These are phyloP conservation scores for Rhizopus microsporus DNA, from an alignment of 371 early-diverging fungal genomes.

Conservation along the genomic window DNA sequence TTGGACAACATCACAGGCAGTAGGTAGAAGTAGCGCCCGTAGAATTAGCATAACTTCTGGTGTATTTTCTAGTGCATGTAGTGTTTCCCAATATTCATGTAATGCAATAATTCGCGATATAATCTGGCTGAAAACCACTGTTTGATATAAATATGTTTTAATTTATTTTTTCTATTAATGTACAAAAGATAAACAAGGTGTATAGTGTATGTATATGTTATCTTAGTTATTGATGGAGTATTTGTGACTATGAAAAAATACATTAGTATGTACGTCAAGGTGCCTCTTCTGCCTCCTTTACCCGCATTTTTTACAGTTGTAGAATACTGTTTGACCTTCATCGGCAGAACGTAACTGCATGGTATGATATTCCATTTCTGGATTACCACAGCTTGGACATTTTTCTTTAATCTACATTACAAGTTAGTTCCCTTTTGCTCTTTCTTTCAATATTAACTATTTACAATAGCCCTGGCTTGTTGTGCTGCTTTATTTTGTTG, in stretches of 20 bases:
- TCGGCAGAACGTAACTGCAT: conserved; percentile 99
- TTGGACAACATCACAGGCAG: too few species aligned
- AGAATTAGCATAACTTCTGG: too few species aligned
- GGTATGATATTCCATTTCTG: conserved; percentile 98
- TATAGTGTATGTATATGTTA: background rate
- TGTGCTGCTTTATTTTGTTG: conserved; percentile 58
- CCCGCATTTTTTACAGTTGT: conserved; percentile 97
- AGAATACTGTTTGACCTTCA: conserved; percentile 99
- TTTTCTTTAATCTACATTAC: conserved; percentile 65
- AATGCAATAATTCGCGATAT: too few species aligned
- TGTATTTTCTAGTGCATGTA: too few species aligned
- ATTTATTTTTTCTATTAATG: too few species aligned
- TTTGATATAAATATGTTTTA: too few species aligned
- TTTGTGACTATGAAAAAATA: conserved; percentile 37
- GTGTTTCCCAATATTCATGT: too few species aligned
- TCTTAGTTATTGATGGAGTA: conserved; percentile 46
- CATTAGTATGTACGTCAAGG: background rate
- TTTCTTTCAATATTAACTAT: conserved; percentile 3
- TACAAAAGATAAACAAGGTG: background rate
- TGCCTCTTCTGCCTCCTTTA: conserved; percentile 35
- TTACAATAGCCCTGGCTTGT: conserved; percentile 76
- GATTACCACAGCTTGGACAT: conserved; percentile 94
- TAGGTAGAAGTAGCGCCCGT: too few species aligned
- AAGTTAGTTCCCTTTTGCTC: background rate
- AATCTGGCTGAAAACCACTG: too few species aligned